Evolutionary conservation across 176 grass and related monocot genomes (phyloP).

Genomic region (Eleusine indica): DNA sequence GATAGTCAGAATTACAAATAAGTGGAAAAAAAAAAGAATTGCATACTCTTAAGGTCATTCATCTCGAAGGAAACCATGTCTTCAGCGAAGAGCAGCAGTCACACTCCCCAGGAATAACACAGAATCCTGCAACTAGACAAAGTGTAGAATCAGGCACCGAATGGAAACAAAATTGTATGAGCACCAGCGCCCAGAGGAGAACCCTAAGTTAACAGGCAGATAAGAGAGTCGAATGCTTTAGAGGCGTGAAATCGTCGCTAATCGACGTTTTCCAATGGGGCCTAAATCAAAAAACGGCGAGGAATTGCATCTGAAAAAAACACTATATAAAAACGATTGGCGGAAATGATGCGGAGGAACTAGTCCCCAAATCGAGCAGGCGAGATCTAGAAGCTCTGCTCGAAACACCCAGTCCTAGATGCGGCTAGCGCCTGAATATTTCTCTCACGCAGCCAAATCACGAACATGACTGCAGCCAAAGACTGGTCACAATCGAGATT

Average conservation of each 20-base stretch:
- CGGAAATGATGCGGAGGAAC: too few species aligned
- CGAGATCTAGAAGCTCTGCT: too few species aligned
- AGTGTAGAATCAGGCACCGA: background rate
- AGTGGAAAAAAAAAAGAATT: background rate
- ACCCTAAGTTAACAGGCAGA: background rate
- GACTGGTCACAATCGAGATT: too few species aligned
- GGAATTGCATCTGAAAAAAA: background rate
- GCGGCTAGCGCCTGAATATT: too few species aligned
- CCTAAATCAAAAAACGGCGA: background rate
- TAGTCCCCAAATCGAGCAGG: too few species aligned
- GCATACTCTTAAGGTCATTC: slow-evolving; percentile 94
- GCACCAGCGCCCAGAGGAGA: background rate
- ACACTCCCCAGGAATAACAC: too few species aligned
- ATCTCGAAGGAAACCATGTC: slow-evolving; percentile 98
- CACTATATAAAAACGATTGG: too few species aligned
- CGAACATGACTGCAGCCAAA: too few species aligned
- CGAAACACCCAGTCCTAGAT: too few species aligned
- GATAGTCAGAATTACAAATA: background rate
- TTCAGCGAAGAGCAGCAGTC: background rate
- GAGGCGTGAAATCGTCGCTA: background rate
- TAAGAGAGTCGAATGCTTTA: background rate
- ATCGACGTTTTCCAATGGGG: too few species aligned
- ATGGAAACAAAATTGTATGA: background rate
- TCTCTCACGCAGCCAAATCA: too few species aligned
- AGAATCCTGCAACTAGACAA: too few species aligned